Conservation (phyloP, 495 filamentous ascomycete genomes). For the Podospora fimiseda region DNA sequence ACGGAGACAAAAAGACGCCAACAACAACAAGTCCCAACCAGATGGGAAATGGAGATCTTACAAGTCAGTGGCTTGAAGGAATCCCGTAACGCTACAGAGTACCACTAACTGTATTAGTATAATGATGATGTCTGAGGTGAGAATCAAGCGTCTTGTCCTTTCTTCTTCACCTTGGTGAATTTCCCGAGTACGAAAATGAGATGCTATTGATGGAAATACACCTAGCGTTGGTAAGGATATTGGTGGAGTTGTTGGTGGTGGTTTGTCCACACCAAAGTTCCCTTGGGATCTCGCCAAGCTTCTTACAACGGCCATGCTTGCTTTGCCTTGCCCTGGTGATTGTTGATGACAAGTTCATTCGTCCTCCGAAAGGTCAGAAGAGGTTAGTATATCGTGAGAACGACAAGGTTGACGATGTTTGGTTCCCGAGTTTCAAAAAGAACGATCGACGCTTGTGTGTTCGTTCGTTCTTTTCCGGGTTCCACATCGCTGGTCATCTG, state of each 20-base stretch:
- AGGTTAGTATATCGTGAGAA: no score
- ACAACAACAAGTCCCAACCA: not conserved
- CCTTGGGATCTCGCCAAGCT: not conserved
- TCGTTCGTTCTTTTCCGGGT: not conserved
- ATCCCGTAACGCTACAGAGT: not conserved
- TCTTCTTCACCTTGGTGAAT: no score
- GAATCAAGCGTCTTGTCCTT: not conserved
- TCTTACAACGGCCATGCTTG: not conserved
- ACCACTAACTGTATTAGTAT: no score
- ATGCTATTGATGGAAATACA: no score
- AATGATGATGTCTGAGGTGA: not conserved
- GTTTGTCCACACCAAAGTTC: no score
- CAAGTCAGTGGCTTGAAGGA: not conserved
- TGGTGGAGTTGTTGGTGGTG: no score
- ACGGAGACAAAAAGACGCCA: no score
- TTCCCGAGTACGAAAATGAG: no score
- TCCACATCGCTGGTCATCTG: no score
- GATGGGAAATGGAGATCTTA: not conserved
- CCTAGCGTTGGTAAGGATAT: no score
- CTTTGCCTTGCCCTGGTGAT: not conserved
- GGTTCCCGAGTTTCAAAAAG: not conserved
- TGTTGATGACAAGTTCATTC: not conserved
- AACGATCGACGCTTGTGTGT: no score
- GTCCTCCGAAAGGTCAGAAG: not conserved
- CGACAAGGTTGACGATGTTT: not conserved